Conservation (phyloP, 768 basidiomycete species). For the Cyclocybe cylindracea region DNA sequence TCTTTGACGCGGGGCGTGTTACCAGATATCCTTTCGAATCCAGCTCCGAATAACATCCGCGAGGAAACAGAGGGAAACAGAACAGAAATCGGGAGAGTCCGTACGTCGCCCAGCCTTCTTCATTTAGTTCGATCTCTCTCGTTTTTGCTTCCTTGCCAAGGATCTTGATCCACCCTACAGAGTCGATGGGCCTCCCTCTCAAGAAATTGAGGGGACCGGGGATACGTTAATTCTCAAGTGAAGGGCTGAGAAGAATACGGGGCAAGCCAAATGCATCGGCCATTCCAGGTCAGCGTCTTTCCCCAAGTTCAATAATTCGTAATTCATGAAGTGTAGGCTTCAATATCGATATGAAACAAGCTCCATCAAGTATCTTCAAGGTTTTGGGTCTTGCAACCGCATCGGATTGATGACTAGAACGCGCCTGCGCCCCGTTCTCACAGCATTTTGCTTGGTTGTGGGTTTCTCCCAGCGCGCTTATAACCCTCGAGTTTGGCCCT, state of each 20-base stretch:
- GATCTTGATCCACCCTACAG: too few relatives aligned
- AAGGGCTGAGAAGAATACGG: not conserved
- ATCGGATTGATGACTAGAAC: not conserved
- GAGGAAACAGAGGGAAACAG: too few relatives aligned
- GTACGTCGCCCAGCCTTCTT: too few relatives aligned
- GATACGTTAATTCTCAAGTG: not conserved
- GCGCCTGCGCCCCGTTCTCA: constrained; percentile 3
- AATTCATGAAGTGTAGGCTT: not conserved
- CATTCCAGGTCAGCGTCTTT: constrained; percentile 2
- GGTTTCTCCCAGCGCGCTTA: not conserved
- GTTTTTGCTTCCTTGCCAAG: too few relatives aligned
- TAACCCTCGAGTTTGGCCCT: not conserved
- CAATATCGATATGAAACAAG: not conserved
- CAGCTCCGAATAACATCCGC: too few relatives aligned
- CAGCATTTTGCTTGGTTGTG: not conserved
- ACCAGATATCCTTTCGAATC: too few relatives aligned
- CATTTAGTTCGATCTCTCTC: too few relatives aligned
- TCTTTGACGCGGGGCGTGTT: too few relatives aligned
- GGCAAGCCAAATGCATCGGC: not conserved
- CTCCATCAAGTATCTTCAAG: constrained; percentile 15
- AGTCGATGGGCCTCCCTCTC: too few relatives aligned
- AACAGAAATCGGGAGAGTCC: too few relatives aligned
- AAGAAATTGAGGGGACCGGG: too few relatives aligned
- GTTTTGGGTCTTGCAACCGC: not conserved
- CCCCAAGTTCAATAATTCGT: constrained; percentile 12